phyloP scores from a whole-genome alignment of 1,284 basidiomycete species.

The Anthracocystis setariae region DNA sequence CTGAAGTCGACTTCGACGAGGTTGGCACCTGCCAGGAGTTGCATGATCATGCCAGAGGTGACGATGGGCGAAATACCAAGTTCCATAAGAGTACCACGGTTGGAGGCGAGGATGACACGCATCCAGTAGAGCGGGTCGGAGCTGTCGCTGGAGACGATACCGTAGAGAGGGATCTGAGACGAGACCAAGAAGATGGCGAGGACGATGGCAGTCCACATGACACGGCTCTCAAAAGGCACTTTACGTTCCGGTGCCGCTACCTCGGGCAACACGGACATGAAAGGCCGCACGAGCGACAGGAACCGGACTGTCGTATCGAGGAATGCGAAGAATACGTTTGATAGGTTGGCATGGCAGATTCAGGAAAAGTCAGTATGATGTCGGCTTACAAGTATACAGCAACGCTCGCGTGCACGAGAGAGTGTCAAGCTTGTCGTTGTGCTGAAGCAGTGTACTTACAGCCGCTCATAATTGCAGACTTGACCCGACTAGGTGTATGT shows the following conservation, averaged over 20 bases:
- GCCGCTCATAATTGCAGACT: conserved; percentile 47
- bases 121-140: conserved; percentile 97
- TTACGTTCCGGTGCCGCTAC: conserved; percentile 67
- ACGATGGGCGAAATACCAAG: conserved; percentile 97
- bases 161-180: conserved; percentile 67
- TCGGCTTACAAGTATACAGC: background rate
- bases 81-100: conserved; percentile 98
- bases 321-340: background rate
- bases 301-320: conserved; percentile 56
- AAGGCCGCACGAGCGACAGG: conserved; percentile 67
- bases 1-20: conserved; percentile 97
- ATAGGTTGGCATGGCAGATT: background rate
- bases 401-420: background rate
- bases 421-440: background rate
- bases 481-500: conserved; percentile 21
- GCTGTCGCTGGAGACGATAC: conserved; percentile 67
- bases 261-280: conserved; percentile 67
- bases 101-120: conserved; percentile 97
- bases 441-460: conserved; percentile 26
- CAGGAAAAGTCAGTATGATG: conserved; percentile 16
- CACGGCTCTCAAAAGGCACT: conserved; percentile 65
- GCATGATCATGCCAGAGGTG: conserved; percentile 98
- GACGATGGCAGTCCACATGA: conserved; percentile 67
- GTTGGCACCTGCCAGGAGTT: conserved; percentile 95
- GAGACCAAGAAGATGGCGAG: conserved; percentile 67